Evolutionary conservation across 768 basidiomycete species (phyloP).

Genomic region (Rhizopogon vesiculosus): DNA sequence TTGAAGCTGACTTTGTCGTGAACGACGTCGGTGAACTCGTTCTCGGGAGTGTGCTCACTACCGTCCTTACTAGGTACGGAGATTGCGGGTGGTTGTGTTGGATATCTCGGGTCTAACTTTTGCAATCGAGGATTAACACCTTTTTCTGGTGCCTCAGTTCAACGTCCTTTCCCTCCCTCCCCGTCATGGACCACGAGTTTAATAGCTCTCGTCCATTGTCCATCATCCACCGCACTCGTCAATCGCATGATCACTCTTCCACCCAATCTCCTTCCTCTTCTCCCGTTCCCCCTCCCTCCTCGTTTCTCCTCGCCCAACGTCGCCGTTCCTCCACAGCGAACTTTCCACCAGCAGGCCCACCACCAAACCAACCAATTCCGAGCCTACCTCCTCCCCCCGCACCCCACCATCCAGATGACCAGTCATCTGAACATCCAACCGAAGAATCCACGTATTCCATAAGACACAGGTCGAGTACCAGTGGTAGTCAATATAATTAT

Average conservation of each 20-base stretch:
- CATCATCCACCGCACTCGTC: slow-evolving; percentile 26
- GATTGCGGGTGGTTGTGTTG: too few relatives aligned
- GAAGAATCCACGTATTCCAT: slow-evolving; percentile 25
- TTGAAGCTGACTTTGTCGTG: too few relatives aligned
- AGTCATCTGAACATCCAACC: slow-evolving; percentile 16
- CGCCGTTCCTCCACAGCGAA: slow-evolving; percentile 68
- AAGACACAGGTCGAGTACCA: slow-evolving; percentile 33
- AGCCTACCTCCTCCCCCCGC: slow-evolving; percentile 42
- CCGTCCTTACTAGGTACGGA: too few relatives aligned
- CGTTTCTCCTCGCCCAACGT: slow-evolving; percentile 36
- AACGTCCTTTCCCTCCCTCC: neutral
- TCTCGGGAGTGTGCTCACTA: too few relatives aligned
- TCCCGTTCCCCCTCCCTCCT: slow-evolving; percentile 23
- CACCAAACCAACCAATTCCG: slow-evolving; percentile 73
- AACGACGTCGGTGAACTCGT: too few relatives aligned
- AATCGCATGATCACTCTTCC: slow-evolving; percentile 26
- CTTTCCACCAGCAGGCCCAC: slow-evolving; percentile 62
- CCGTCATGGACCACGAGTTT: slow-evolving; percentile 25
- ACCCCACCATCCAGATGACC: slow-evolving; percentile 14
- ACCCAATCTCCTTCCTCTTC: slow-evolving; percentile 20
- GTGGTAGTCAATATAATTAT: slow-evolving; percentile 23
- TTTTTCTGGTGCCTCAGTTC: neutral
- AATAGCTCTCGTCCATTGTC: slow-evolving; percentile 22
- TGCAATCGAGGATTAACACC: neutral
- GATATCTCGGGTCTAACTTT: neutral